A percentile compares a stretch with the other conserved stretches of the same genome.
phyloP scores from a whole-genome alignment of 306 rosid genomes.

The Chamaecrista fasciculata region DNA sequence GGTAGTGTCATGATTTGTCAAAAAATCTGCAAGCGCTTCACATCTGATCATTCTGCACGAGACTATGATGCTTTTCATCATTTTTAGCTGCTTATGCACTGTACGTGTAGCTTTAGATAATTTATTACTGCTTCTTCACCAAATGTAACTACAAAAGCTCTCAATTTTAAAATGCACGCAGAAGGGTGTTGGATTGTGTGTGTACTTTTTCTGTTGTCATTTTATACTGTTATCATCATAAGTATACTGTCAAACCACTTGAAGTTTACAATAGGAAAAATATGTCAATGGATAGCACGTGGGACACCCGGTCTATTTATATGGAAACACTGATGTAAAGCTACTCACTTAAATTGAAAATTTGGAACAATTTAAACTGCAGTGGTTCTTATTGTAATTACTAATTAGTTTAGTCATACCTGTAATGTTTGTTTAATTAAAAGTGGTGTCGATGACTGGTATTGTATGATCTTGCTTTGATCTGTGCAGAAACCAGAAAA shows the following conservation, averaged over 20 bases:
- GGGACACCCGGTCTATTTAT: not conserved
- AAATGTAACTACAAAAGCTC: not conserved
- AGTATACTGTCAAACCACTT: not conserved
- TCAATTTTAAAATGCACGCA: not conserved
- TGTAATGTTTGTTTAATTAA: not conserved
- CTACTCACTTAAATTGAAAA: not conserved
- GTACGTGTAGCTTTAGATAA: not conserved
- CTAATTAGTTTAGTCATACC: not conserved
- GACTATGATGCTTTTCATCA: not conserved
- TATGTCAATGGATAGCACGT: not conserved
- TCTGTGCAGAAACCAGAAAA: constrained; percentile 69
- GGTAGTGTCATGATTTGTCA: constrained; percentile 1
- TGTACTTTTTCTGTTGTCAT: not conserved
- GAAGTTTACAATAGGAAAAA: not conserved
- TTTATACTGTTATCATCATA: not conserved
- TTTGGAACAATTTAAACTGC: not conserved
- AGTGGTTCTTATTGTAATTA: not conserved
- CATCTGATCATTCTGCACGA: not conserved
- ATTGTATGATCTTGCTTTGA: constrained; percentile 21
- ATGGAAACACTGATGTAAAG: not conserved
- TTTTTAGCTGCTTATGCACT: not conserved
- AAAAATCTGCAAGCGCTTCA: not conserved
- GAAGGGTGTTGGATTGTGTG: not conserved
- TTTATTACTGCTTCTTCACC: constrained; percentile 2
- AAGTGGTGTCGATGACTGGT: not conserved